Base-by-base conservation (phyloP, 345 rosid genomes). In the Heritiera littoralis region DNA sequence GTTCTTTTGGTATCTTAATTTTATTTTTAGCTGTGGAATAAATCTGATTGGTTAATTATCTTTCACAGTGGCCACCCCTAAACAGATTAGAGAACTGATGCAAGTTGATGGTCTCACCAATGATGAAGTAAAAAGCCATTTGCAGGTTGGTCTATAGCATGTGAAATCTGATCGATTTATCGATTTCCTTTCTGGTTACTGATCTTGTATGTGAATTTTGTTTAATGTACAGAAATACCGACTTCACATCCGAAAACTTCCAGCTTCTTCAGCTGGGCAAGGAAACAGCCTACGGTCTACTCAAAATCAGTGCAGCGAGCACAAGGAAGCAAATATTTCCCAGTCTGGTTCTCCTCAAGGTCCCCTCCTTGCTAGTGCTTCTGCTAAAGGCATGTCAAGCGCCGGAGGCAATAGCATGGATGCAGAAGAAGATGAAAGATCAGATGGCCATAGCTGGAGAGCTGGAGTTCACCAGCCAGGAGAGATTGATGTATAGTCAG, bases 121-220 rank as follows among this genome's bases (percentile, higher is more conserved):
- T 81, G 97, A 92, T 84, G 96, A 94, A 91, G 93, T 94, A 6
- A 94, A 94, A 83, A 91, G 96, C 85, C 97, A 94, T 86, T 89
- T 94, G 76, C 98, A 94, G 90, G 98, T 91, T 82, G 77, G 81
- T 81, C 56, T 64, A 55, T 78, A 67, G 14, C 48, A 45, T 30
- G 65, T 73, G 4, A 8, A 52, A 66, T n/a, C 28, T 48, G 55
- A 9, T 61, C 11, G 6, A 43, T 68, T 60, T 59, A 15, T 61
- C 7, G 41, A 23, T 23, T 23, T 23, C 28, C 56, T 43, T 75
- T 43, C 40, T 46, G 43, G 7, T 58, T 60, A 23, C 32, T 66
- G 54, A 54, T 75, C 55, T 6, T 4, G 70, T 7, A 30, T 81
- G 64, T 73, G 74, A 65, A 56, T 75, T 77, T 28, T 60, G 55